phyloP scores from a whole-genome alignment of 2,329 filamentous ascomycete species.

The Colletotrichum sp. region DNA sequence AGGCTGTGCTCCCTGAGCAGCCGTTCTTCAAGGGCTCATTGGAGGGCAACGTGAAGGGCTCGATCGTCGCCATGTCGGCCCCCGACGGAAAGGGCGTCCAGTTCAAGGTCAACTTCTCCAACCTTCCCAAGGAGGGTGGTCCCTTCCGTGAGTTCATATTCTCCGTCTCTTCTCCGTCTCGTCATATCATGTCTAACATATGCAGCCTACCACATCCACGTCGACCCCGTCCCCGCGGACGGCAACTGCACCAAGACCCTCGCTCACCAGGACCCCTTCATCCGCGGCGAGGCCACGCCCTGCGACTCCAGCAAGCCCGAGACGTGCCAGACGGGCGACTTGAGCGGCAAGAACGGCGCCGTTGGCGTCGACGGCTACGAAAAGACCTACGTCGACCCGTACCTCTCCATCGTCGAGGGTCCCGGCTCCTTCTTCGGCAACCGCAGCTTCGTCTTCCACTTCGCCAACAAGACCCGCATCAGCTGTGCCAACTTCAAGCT shows the following conservation, averaged over 20 bases:
- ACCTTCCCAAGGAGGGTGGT: slow-evolving; percentile 61
- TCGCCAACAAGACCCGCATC: slow-evolving; percentile 66
- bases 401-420: slow-evolving; percentile 57
- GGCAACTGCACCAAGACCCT: slow-evolving; percentile 76
- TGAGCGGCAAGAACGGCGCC: slow-evolving; percentile 75
- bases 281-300: slow-evolving; percentile 63
- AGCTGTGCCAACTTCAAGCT: slow-evolving; percentile 67
- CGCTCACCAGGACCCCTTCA: slow-evolving; percentile 74
- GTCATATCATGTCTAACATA: background rate
- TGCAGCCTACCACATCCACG: slow-evolving; percentile 77
- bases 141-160: slow-evolving; percentile 60
- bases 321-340: slow-evolving; percentile 78
- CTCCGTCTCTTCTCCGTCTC: background rate
- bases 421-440: slow-evolving; percentile 67
- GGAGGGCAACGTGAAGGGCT: slow-evolving; percentile 60
- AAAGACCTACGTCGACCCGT: slow-evolving; percentile 60
- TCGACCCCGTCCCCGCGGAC: slow-evolving; percentile 62
- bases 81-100: slow-evolving; percentile 59
- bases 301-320: slow-evolving; percentile 64
- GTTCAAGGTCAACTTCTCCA: slow-evolving; percentile 60
- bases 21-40: slow-evolving; percentile 56
- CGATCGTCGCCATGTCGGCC: slow-evolving; percentile 50
- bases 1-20: slow-evolving; percentile 59
- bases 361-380: slow-evolving; percentile 54
- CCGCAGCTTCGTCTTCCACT: slow-evolving; percentile 69